A percentile compares a stretch with the other conserved stretches of the same genome.
These are phyloP conservation scores for Erodium trifolium DNA, from an alignment of 441 rosid species.

Conservation along the genomic window DNA sequence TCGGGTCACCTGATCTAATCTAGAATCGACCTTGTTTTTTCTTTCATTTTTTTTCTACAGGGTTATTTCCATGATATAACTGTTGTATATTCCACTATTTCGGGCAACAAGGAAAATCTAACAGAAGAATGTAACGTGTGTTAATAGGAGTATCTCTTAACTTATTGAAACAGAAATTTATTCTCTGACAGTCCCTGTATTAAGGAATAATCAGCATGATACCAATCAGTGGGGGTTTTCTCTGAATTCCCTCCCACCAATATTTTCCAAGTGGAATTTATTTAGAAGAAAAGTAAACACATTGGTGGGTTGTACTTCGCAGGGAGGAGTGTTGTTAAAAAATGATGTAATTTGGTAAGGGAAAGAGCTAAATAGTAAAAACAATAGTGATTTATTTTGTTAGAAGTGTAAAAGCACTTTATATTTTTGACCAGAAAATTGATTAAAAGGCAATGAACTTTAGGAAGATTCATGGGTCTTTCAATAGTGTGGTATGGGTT, in stretches of 20 bases:
- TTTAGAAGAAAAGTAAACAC: neutral
- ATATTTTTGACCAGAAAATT: neutral
- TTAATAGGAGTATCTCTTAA: neutral
- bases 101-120: neutral
- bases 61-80: no score
- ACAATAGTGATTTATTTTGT: neutral
- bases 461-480: neutral
- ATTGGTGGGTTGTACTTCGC: neutral
- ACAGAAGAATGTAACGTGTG: neutral
- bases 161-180: neutral
- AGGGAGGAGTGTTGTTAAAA: neutral
- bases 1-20: no score
- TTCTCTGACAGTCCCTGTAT: neutral
- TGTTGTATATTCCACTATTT: no score
- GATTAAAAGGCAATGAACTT: neutral
- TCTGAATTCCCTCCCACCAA: neutral
- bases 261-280: neutral
- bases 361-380: neutral
- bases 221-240: neutral
- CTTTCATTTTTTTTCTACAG: no score
- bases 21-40: no score
- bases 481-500: neutral
- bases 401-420: neutral
- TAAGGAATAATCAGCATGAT: neutral
- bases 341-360: no score